Base-by-base conservation (phyloP, 139 green algal species). In the Pseudopediastrum boryanum region DNA sequence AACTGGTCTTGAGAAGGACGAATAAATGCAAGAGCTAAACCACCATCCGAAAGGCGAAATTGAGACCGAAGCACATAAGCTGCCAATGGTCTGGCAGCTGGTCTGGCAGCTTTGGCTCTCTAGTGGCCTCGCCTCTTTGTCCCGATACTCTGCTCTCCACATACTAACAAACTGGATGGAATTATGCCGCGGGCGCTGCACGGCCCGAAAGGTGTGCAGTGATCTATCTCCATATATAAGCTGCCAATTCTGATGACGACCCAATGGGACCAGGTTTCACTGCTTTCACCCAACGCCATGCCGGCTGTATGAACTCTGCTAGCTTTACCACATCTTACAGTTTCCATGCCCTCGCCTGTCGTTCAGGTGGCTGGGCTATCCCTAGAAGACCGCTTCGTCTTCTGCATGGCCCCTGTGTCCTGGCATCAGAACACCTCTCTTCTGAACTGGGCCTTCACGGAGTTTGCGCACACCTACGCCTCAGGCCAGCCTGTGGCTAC, bases 381-480 rank as follows among this genome's bases (percentile, higher is more conserved):
- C 0, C 82, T 92, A 19, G 12, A 41, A 33, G 89, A 93, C 58
- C 78, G 79, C 25, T 89, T 85, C 75, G 78, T 62, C 13, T 85
- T 95, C 50, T 82, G 74, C 52, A 86, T 83, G 7, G 83, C 83
- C 0, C 90, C 90, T 2, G 52, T 83, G 3, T 82, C 88, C 62
- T 54, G 68, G 21, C 41, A 50, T 10, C 77, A 92, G n/a, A n/a
- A n/a, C n/a, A n/a, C n/a, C 56, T n/a, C 48, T 4, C 58, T 39
- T 0, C 50, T 80, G 46, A 76, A 75, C 0, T 42, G 69, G 0
- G 81, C 80, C 7, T 75, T 94, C 38, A 65, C 92, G 58, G 41
- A 70, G 41, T 94, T 87, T 76, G 86, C 87, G 23, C 46, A 54
- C 3, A 21, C 59, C 13, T 78, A 78, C 29, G 54, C 81, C 16